Evolutionary conservation across 495 filamentous ascomycete genomes (phyloP), one percentile per base, ranked within the genome.

Genomic region (Hyaloscypha bicolor): DNA sequence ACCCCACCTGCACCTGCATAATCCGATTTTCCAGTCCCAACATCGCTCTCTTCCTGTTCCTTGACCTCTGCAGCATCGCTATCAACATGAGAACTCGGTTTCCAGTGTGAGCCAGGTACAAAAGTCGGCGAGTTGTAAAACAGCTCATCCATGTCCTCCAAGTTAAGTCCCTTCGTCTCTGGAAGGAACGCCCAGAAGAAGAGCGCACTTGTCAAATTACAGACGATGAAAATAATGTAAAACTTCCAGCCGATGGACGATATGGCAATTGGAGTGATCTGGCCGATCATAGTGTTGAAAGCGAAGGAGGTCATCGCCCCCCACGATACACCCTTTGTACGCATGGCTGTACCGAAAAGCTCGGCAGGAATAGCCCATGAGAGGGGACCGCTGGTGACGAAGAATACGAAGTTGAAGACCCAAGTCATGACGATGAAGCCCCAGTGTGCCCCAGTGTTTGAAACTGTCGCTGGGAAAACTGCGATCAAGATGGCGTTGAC

Each of bases 221-320:
- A 22, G 66, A 74, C 73, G 31, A 77, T 77, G 67, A 84, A 84
- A 6, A 85, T 67, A 63, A 81, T 79, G 66, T 83, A 84, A 63
- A 78, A 84, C 60, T 72, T 79, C 78, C 80, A 84, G 4, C 72
- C 63, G 30, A 83, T 75, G 22, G 77, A 71, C 11, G 69, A 77
- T 16, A 85, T 71, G 0, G 79, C 83, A 62, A 82, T 79, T 9
- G 82, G 80, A 0, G 80, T 83, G 0, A 83, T 75, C 62, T 86
- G 83, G 31, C 76, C 78, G 76, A 83, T 86, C 21, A 88, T 75
- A 1, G 80, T 85, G 35, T 76, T 79, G 29, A 85, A 79, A 0
- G 81, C 62, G 25, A 67, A 65, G 2, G 58, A 59, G 6, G 60
- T 55, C 58, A 69, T 66, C 53, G 63, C 58, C 0, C 55, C 66